A percentile compares a stretch with the other conserved stretches of the same genome.
phyloP scores from a whole-genome alignment of 2,329 filamentous ascomycete genomes.

The Plectosphaerella cucumerina region DNA sequence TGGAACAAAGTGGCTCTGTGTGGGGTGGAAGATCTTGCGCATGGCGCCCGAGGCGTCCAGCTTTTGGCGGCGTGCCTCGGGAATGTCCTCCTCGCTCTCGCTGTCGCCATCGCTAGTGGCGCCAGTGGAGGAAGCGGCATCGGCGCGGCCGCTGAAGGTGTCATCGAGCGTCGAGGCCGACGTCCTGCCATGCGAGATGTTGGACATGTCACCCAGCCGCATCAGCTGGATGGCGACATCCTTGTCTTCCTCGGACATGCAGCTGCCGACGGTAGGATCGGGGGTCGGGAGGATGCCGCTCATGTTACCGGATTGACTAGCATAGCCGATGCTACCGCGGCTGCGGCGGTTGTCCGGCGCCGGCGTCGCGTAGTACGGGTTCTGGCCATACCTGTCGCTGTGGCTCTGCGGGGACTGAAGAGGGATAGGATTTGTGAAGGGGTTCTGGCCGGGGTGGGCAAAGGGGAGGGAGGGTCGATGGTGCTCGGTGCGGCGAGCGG shows the following conservation, averaged over 20 bases:
- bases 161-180: constrained; percentile 93
- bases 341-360: constrained; percentile 58
- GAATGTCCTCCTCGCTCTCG: constrained; percentile 58
- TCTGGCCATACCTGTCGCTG: constrained; percentile 47
- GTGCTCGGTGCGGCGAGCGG: constrained; percentile 75
- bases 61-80: constrained; percentile 55
- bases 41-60: constrained; percentile 37
- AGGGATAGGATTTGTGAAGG: constrained; percentile 71
- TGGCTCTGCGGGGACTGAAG: constrained; percentile 84
- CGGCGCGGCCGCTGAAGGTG: constrained; percentile 85
- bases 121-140: constrained; percentile 78
- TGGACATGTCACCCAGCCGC: constrained; percentile 89
- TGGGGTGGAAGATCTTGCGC: constrained; percentile 46
- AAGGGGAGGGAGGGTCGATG: constrained; percentile 71
- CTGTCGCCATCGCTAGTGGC: constrained; percentile 77
- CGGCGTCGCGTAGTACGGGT: constrained; percentile 59
- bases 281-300: constrained; percentile 78
- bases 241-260: constrained; percentile 89
- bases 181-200: constrained; percentile 87
- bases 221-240: constrained; percentile 97
- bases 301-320: constrained; percentile 24
- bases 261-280: constrained; percentile 94
- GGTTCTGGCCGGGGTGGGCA: constrained; percentile 70
- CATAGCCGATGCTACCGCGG: constrained; percentile 58
- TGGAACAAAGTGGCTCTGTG: constrained; percentile 48